phyloP scores from a whole-genome alignment of 352 stramenopile species.

The Pilasporangium apinafurcum region DNA sequence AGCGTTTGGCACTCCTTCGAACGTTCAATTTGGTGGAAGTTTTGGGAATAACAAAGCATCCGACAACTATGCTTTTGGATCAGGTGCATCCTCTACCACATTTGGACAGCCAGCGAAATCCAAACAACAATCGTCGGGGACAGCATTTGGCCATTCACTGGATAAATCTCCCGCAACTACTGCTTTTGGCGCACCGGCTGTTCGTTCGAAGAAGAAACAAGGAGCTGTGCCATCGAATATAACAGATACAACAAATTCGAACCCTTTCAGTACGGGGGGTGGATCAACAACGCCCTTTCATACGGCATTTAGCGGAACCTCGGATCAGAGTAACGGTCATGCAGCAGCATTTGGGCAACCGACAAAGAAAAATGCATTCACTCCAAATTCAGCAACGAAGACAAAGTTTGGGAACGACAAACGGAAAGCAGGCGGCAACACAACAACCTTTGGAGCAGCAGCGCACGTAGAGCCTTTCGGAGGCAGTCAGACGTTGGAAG shows the following conservation, averaged over 20 bases:
- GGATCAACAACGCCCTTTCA: slow-evolving; percentile 4
- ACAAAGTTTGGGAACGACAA: slow-evolving; percentile 1
- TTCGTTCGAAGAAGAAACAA: slow-evolving; percentile 6
- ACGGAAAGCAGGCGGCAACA: slow-evolving; percentile 1
- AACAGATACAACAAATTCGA: not conserved
- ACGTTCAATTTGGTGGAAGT: no score
- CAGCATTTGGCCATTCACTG: no score
- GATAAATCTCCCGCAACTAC: no score
- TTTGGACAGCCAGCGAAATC: slow-evolving; percentile 8
- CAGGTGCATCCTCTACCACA: not conserved
- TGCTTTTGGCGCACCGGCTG: no score
- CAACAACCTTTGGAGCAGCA: slow-evolving; percentile 4
- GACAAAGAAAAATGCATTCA: not conserved
- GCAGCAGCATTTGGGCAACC: slow-evolving; percentile 10
- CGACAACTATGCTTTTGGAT: slow-evolving; percentile 10
- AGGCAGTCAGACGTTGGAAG: slow-evolving; percentile 17
- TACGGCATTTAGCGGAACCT: slow-evolving; percentile 17
- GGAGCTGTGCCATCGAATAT: not conserved
- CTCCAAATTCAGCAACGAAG: not conserved
- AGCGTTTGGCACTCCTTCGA: no score
- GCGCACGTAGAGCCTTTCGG: slow-evolving; percentile 6
- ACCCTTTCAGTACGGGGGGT: no score
- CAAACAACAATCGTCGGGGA: no score
- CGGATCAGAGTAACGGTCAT: slow-evolving; percentile 7
- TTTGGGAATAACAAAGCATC: no score